These are phyloP conservation scores for Podospora conica DNA, from an alignment of 495 filamentous ascomycete species.

Conservation along the genomic window DNA sequence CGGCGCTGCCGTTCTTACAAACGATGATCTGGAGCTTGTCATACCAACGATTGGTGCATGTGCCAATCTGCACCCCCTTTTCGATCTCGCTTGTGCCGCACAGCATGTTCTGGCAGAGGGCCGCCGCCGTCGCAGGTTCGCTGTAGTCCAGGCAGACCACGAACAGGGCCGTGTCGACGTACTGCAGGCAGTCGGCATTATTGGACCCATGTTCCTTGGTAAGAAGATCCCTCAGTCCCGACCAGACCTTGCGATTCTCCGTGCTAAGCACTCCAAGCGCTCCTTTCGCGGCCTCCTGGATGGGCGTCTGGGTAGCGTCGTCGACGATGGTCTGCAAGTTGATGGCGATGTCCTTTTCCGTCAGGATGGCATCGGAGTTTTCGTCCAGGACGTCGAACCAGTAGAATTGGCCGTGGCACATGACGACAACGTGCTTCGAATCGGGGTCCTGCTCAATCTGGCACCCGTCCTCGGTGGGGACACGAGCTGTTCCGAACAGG, in stretches of 20 bases:
- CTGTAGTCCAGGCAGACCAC: conserved; percentile 88
- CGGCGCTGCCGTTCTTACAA: conserved; percentile 95
- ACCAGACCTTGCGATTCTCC: conserved; percentile 95
- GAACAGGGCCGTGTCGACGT: conserved; percentile 92
- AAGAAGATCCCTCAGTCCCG: conserved; percentile 80
- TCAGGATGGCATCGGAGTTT: conserved; percentile 94
- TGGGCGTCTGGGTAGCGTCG: conserved; percentile 80
- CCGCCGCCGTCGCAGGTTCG: conserved; percentile 69
- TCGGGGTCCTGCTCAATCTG: conserved; percentile 89
- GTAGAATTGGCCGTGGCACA: conserved; percentile 96
- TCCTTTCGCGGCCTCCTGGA: conserved; percentile 89
- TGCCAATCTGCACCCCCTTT: conserved; percentile 90
- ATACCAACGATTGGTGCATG: conserved; percentile 98
- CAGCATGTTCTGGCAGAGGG: conserved; percentile 95
- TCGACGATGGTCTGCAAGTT: conserved; percentile 91
- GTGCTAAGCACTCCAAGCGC: conserved; percentile 91
- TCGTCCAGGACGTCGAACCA: conserved; percentile 98
- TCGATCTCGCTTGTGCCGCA: conserved; percentile 90
- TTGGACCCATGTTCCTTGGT: conserved; percentile 82
- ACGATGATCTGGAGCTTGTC: conserved; percentile 99
- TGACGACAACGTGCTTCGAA: conserved; percentile 85
- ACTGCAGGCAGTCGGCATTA: conserved; percentile 88
- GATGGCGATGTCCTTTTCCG: conserved; percentile 84
- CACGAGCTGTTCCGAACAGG: conserved; percentile 88
- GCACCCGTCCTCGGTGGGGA: conserved; percentile 92